Conservation (phyloP, 2,329 filamentous ascomycete species). For the Microsporum canis region DNA sequence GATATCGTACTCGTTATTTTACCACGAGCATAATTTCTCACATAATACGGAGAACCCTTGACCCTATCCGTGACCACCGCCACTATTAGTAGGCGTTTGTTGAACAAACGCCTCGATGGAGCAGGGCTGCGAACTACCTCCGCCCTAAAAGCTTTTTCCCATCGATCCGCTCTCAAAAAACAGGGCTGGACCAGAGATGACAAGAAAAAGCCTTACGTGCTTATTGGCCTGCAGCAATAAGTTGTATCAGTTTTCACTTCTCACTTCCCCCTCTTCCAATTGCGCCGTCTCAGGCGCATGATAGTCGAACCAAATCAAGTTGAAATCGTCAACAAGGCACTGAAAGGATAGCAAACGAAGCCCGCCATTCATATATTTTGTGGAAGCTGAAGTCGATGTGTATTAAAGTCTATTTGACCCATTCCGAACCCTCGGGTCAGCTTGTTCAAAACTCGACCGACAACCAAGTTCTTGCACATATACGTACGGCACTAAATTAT, state of each 20-base stretch:
- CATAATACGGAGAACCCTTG: neutral
- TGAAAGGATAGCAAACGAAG: neutral
- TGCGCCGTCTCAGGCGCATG: constrained; percentile 1
- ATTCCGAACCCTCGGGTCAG: neutral
- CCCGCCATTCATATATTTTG: neutral
- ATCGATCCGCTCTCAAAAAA: neutral
- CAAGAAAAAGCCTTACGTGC: neutral
- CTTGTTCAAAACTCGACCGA: neutral
- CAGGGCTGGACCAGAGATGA: neutral
- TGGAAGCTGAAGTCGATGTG: neutral
- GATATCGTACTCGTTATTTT: no score
- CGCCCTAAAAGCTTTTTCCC: neutral
- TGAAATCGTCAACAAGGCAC: neutral
- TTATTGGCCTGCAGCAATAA: neutral
- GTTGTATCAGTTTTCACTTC: neutral
- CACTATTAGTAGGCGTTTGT: neutral
- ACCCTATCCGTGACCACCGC: neutral
- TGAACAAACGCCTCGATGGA: neutral
- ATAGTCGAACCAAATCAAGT: neutral
- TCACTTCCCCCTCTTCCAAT: neutral
- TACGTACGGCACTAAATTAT: neutral
- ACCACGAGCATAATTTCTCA: neutral
- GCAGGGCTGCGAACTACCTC: neutral
- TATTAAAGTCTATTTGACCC: neutral
- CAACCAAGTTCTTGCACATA: neutral